A percentile compares a stretch with the other conserved stretches of the same genome.
Evolutionary conservation across 441 rosid genomes (phyloP).

Genomic region (Euphorbia corollata): DNA sequence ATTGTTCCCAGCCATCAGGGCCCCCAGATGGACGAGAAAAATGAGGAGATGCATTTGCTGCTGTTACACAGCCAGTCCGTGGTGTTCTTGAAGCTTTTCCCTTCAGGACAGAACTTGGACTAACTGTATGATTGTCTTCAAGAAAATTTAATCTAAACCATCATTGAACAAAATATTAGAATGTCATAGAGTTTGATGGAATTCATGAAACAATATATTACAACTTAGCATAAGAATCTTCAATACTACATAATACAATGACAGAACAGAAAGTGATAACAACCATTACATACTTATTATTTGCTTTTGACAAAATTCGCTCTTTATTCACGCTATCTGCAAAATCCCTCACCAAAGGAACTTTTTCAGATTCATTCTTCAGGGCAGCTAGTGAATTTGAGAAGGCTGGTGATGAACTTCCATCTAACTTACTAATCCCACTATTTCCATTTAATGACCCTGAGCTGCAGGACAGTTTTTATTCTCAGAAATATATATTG

Average conservation of each 20-base stretch:
- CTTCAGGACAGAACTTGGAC: constrained; percentile 33
- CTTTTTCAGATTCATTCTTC: constrained; percentile 39
- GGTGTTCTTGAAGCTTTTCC: constrained; percentile 50
- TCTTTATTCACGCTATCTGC: constrained; percentile 36
- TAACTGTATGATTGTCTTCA: constrained; percentile 33
- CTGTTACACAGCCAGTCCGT: constrained; percentile 38
- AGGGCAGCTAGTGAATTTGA: constrained; percentile 28
- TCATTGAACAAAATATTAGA: not conserved
- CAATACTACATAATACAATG: not conserved
- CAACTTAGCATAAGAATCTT: constrained; percentile 11
- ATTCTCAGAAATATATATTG: not conserved
- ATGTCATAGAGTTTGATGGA: not conserved
- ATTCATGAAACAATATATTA: not conserved
- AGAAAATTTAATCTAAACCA: constrained; percentile 34
- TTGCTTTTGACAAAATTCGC: constrained; percentile 33
- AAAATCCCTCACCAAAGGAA: constrained; percentile 35
- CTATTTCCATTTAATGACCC: constrained; percentile 23
- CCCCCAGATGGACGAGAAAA: constrained; percentile 32
- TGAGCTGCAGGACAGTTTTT: not conserved
- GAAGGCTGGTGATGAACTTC: constrained; percentile 23
- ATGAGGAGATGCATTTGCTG: constrained; percentile 34
- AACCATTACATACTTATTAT: constrained; percentile 39
- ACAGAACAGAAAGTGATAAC: constrained; percentile 1
- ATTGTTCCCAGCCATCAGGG: constrained; percentile 40
- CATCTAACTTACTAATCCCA: constrained; percentile 32